Base-by-base conservation (phyloP, 164 flowering plant genomes). In the Euptelea pleiosperma region DNA sequence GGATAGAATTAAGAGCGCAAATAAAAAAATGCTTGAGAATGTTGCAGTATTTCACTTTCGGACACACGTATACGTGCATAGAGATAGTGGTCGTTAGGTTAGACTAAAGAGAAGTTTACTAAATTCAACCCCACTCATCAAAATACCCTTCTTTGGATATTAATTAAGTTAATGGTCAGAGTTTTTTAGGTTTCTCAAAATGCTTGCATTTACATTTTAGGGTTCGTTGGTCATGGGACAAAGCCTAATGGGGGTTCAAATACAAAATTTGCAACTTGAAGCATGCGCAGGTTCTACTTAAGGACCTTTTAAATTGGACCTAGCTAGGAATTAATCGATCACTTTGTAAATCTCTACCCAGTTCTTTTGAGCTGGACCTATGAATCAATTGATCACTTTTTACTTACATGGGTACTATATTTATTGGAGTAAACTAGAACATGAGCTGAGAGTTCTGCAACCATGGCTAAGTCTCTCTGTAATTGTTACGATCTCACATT, bases 51-150 rank as follows among this genome's bases (percentile, higher is more conserved):
- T 4, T 14, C 12, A 8, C 8, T 19, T 24, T 21, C 21, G 49
- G 26, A 45, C 29, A 6, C 24, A n/a, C n/a, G n/a, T n/a, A n/a
- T 26, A 3, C 49, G 26, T 45, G 49, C 2, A 45, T 45, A 19
- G 40, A 7, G 40, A 36, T 36, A 36, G 49, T 45, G 49, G 29
- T 15, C 24, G 49, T 45, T 46, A 46, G 3, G 29, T 46, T 46
- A 46, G 29, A 22, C 24, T 45, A 42, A 42, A 42, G 19, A 6
- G 8, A 42, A 42, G 19, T 15, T 15, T 16, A 42, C 7, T 42
- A 42, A 7, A 40, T 40, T 40, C 16, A 42, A 42, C 46, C 46
- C 46, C 12, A n/a, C n/a, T n/a, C n/a, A n/a, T n/a, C n/a, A n/a
- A n/a, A n/a, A n/a, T n/a, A n/a, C n/a, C n/a, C n/a, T n/a, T n/a